Base-by-base conservation (phyloP, 805 yeast species). In the Candida xyloterini region DNA sequence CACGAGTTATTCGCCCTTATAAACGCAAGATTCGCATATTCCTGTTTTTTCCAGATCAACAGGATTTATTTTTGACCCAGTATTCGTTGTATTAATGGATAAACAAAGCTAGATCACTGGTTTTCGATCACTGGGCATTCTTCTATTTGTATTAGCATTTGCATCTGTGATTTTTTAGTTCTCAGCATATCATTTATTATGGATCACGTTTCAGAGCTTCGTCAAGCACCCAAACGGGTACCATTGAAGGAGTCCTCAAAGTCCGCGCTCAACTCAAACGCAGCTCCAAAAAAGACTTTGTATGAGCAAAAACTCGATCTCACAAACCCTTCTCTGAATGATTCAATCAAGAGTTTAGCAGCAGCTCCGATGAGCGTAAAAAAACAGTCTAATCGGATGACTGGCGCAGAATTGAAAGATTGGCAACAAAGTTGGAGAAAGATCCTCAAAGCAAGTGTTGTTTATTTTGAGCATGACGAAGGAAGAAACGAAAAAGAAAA, bases 371-470 rank as follows among this genome's bases (percentile, higher is more conserved):
- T 25, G 16, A 18, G 49, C 13, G 30, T 43, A 13, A 47, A 43
- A 24, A 41, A 40, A 13, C 47, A 35, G 30, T 42, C 48, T 24
- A 51, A 47, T 23, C 50, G 58, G 22, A 55, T 60, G 58, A 60
- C 59, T 6, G 65, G 65, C 20, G 56, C 50, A 15, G 79, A 74
- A 39, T 56, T 79, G 35, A 62, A 59, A 36, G 69, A 68, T 45
- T 79, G 86, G 86, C 81, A 77, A 51, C 65, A 62, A 24, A 70
- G 72, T 34, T 79, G 86, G 86, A 62, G 75, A 30, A 67, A 67
- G 39, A 77, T 78, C 40, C 72, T 79, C 77, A 71, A 67, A 30
- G 73, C 68, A 35, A 70, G 78, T 9, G 73, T 71, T 8, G 77
- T 78, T 5, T 79, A 78, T 52, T 78, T 79, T 51, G 84, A 79